These are phyloP conservation scores for Fusarium nygamai DNA, from an alignment of 2,329 filamentous ascomycete species.

Conservation along the genomic window DNA sequence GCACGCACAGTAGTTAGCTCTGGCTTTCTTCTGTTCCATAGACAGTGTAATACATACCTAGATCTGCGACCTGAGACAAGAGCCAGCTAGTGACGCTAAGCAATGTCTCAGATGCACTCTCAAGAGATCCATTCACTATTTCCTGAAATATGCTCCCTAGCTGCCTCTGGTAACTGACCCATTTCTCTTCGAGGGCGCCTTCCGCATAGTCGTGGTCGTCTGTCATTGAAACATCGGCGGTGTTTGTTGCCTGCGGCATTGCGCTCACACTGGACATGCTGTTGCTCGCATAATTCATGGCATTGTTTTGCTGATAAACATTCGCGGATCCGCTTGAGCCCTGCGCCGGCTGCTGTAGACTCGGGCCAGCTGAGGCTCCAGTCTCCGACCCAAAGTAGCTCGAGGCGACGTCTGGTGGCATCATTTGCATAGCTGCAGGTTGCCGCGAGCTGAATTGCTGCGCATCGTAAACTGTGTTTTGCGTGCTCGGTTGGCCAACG, in stretches of 20 bases:
- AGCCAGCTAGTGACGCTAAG: slow-evolving; percentile 66
- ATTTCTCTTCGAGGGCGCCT: slow-evolving; percentile 72
- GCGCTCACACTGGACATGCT: slow-evolving; percentile 58
- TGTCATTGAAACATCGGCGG: slow-evolving; percentile 57
- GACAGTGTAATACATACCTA: slow-evolving; percentile 56
- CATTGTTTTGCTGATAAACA: slow-evolving; percentile 73
- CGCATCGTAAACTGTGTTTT: slow-evolving; percentile 77
- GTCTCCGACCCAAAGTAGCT: slow-evolving; percentile 72
- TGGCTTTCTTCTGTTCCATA: background rate
- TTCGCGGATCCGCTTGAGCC: slow-evolving; percentile 61
- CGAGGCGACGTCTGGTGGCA: slow-evolving; percentile 61
- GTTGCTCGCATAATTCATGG: slow-evolving; percentile 61
- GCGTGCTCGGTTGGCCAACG: slow-evolving; percentile 71
- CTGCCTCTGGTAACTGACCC: slow-evolving; percentile 71
- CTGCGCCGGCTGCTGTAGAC: slow-evolving; percentile 60
- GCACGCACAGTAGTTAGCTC: slow-evolving; percentile 25
- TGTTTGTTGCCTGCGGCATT: slow-evolving; percentile 53
- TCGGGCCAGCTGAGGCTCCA: slow-evolving; percentile 63
- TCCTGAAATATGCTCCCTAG: slow-evolving; percentile 76
- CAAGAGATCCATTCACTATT: slow-evolving; percentile 65
- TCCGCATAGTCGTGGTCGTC: slow-evolving; percentile 68
- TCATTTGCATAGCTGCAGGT: slow-evolving; percentile 79
- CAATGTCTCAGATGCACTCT: slow-evolving; percentile 62
- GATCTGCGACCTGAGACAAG: slow-evolving; percentile 62
- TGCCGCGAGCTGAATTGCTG: slow-evolving; percentile 81